Percentiles rank a stretch among this genome's conserved stretches.
These are phyloP conservation scores for Diaporthe citri DNA, from an alignment of 2,329 filamentous ascomycete species.

Conservation along the genomic window DNA sequence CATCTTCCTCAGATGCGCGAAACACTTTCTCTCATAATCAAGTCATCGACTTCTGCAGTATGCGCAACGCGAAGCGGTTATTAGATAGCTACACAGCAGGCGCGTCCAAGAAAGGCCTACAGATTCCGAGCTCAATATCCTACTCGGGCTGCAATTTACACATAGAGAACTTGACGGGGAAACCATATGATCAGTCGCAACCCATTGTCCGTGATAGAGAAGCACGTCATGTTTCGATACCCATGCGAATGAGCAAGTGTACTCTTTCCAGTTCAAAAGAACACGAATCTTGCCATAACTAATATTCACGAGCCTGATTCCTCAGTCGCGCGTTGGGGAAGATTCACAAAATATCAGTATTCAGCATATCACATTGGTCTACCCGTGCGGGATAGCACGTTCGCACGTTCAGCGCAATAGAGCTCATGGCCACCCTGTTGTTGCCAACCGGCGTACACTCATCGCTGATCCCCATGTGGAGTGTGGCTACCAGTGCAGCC, in stretches of 20 bases:
- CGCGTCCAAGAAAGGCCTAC: too few species aligned
- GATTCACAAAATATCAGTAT: background rate
- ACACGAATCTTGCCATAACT: background rate
- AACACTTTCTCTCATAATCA: too few species aligned
- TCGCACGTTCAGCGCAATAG: background rate
- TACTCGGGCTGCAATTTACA: too few species aligned
- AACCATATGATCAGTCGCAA: too few species aligned
- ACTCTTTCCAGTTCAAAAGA: background rate
- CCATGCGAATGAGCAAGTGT: background rate
- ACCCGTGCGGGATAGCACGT: background rate
- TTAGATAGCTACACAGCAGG: too few species aligned
- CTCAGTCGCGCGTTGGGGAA: background rate
- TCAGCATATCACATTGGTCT: background rate
- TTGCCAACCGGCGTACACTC: too few species aligned
- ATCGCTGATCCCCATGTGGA: background rate
- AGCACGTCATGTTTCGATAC: background rate
- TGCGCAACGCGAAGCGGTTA: too few species aligned
- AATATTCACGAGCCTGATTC: background rate
- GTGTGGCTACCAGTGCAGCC: background rate
- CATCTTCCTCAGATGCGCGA: too few species aligned
- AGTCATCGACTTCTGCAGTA: too few species aligned
- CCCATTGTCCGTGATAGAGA: too few species aligned
- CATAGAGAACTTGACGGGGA: too few species aligned
- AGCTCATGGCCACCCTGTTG: background rate
- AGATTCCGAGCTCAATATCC: too few species aligned